phyloP scores from a whole-genome alignment of 768 basidiomycete genomes.

The Suillus placidus region DNA sequence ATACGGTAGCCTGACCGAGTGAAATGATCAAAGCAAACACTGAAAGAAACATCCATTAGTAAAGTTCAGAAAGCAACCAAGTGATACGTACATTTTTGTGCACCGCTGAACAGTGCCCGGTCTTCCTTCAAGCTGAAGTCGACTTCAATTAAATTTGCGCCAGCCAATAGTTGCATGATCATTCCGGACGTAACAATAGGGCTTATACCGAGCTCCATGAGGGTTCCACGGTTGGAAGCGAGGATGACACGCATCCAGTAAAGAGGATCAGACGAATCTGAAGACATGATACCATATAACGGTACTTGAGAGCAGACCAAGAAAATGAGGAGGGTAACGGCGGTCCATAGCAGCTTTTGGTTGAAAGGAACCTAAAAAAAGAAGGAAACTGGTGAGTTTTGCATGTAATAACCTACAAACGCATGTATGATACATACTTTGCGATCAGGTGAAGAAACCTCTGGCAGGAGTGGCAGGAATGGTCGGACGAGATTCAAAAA shows the following conservation, averaged over 20 bases:
- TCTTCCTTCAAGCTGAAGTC: slow-evolving; percentile 98
- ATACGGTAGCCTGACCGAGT: slow-evolving; percentile 95
- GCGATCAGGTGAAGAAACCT: slow-evolving; percentile 97
- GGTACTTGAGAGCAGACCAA: slow-evolving; percentile 99
- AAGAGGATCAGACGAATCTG: slow-evolving; percentile 97
- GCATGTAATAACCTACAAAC: slow-evolving; percentile 7
- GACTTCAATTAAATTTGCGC: slow-evolving; percentile 96
- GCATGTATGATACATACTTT: slow-evolving; percentile 58
- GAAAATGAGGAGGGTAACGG: slow-evolving; percentile 99
- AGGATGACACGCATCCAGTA: slow-evolving; percentile 99
- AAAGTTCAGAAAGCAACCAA: neutral
- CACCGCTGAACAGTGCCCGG: slow-evolving; percentile 90
- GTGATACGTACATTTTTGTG: slow-evolving; percentile 87
- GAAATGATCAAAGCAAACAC: slow-evolving; percentile 97
- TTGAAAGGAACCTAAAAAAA: slow-evolving; percentile 88
- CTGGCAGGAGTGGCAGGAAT: slow-evolving; percentile 94
- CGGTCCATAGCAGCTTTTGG: slow-evolving; percentile 98
- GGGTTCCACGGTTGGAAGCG: slow-evolving; percentile 96
- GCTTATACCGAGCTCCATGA: slow-evolving; percentile 99
- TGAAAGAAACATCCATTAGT: slow-evolving; percentile 46
- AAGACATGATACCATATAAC: slow-evolving; percentile 99
- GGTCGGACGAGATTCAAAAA: slow-evolving; percentile 98
- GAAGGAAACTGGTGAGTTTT: slow-evolving; percentile 9
- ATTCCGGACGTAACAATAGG: slow-evolving; percentile 98
- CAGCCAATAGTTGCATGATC: slow-evolving; percentile 99